Base-by-base conservation (phyloP, 2,329 filamentous ascomycete genomes). In the Epichloe uncinata region DNA sequence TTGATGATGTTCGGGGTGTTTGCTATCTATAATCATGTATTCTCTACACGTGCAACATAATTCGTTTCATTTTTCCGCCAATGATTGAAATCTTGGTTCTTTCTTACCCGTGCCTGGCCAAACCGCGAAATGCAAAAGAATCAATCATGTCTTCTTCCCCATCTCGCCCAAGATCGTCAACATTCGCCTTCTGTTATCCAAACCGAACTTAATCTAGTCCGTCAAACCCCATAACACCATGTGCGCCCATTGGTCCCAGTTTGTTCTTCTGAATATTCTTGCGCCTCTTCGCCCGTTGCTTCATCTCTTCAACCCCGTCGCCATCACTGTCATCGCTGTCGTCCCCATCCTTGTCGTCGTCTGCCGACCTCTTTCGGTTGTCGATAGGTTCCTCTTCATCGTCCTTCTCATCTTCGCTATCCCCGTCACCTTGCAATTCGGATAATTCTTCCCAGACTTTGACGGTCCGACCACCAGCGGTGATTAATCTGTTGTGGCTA, bases 381-480 rank as follows among this genome's bases (percentile, higher is more conserved):
- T 16, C 35, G 12, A 18, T 42, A 33, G 44, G 20, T 18, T 26
- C 35, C 3, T 74, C 72, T 0, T 67, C 66, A 0, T 72, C 71
- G 0, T 67, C 68, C 0, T 68, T 73, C 1, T 73, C 74, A 0
- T 77, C 75, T 0, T 73, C 73, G 1, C 72, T 72, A 1, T 64
- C 63, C 2, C 58, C 58, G 33, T 63, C 59, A 2, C 69, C 72
- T 20, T 76, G 73, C 3, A 73, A 63, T 51, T 71, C 72, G n/a
- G 77, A 71, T 53, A 83, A 78, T 62, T 93, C 81, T 85, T 93
- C 81, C 93, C 93, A 98, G 2, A 97, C 82, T 66, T 96, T 96
- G 55, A 98, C 78, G 0, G 82, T 81, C 57, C 77, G 78, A 0
- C 93, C 93, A 49, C 93, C 93, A 11, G 88, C 90, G 60, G 83